These are phyloP conservation scores for Stellera chamaejasme DNA, from an alignment of 345 rosid species.

Conservation along the genomic window DNA sequence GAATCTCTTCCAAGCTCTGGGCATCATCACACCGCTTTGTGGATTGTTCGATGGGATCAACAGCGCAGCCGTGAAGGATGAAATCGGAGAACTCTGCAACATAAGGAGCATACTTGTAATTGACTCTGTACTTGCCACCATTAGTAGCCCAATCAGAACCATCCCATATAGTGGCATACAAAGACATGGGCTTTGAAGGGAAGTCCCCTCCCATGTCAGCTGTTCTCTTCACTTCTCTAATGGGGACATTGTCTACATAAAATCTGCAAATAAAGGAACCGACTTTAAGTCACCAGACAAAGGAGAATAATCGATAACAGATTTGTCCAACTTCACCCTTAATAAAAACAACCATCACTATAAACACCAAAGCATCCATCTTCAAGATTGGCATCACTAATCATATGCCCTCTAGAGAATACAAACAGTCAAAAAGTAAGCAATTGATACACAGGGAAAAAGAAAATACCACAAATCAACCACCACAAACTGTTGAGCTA, in stretches of 20 bases:
- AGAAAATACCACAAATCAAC: neutral
- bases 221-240: constrained; percentile 61
- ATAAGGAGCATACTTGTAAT: constrained; percentile 78
- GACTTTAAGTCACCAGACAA: neutral
- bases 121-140: constrained; percentile 77
- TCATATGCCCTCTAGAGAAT: too few relatives aligned
- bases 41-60: constrained; percentile 51
- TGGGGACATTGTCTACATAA: constrained; percentile 60
- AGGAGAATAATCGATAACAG: neutral
- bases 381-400: neutral
- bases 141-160: constrained; percentile 89
- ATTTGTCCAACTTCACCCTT: neutral
- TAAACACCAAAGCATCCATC: too few relatives aligned
- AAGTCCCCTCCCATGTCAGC: constrained; percentile 68
- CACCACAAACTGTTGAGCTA: neutral
- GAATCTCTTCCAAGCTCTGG: constrained; percentile 16
- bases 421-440: too few relatives aligned
- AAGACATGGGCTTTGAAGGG: constrained; percentile 88
- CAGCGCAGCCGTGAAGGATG: constrained; percentile 64
- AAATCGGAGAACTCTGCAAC: constrained; percentile 47
- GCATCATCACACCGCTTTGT: constrained; percentile 38
- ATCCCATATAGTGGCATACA: constrained; percentile 90
- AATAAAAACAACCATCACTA: too few relatives aligned
- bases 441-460: too few relatives aligned
- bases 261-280: constrained; percentile 35